Evolutionary conservation across 2,329 filamentous ascomycete species (phyloP).

Genomic region (Neophaeococcomyces aloes): DNA sequence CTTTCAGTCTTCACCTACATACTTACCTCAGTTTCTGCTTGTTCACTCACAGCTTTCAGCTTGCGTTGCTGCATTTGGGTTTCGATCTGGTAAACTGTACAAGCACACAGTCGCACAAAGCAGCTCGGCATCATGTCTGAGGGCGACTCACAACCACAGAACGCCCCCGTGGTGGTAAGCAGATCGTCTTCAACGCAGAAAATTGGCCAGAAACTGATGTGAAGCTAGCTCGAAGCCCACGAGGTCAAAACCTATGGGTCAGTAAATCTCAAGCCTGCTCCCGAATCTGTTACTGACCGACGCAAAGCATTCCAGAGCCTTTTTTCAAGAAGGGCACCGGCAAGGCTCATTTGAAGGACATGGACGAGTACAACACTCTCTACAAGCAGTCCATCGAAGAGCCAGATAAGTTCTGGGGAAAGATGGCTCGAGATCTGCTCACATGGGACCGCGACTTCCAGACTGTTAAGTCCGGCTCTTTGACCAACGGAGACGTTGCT

Average conservation of each 20-base stretch:
- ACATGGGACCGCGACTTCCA: slow-evolving; percentile 87
- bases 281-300: slow-evolving; percentile 8
- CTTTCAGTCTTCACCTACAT: background rate
- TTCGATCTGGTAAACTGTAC: too few species aligned
- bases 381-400: slow-evolving; percentile 79
- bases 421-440: slow-evolving; percentile 74
- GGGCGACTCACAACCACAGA: slow-evolving; percentile 26
- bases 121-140: slow-evolving; percentile 27
- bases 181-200: background rate
- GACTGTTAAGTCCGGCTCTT: slow-evolving; percentile 69
- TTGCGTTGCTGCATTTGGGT: too few species aligned
- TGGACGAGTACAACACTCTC: slow-evolving; percentile 54
- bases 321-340: slow-evolving; percentile 50
- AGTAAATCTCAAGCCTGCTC: background rate
- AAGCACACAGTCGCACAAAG: background rate
- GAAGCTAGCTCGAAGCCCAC: slow-evolving; percentile 30
- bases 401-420: slow-evolving; percentile 82
- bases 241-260: slow-evolving; percentile 41
- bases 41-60: background rate
- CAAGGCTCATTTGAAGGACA: slow-evolving; percentile 48
- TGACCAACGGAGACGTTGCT: slow-evolving; percentile 70
- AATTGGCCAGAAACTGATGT: too few species aligned
- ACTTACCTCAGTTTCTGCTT: background rate
- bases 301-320: slow-evolving; percentile 41
- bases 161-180: slow-evolving; percentile 32